These are phyloP conservation scores for Endocalyx cinctus DNA, from an alignment of 2,329 filamentous ascomycete species.

Conservation along the genomic window DNA sequence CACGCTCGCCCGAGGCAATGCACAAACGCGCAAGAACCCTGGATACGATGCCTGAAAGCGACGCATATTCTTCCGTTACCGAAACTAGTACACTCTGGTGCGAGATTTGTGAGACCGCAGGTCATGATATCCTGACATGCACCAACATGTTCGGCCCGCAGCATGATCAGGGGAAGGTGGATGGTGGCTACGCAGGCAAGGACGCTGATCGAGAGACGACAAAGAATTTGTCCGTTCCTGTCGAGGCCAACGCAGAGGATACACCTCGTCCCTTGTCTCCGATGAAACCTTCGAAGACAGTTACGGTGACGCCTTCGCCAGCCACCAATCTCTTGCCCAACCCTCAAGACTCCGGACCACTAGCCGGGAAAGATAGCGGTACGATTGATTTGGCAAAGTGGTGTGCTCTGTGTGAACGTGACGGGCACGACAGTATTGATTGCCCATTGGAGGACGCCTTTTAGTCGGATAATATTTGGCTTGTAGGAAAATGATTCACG, in stretches of 20 bases:
- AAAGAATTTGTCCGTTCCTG: constrained; percentile 34
- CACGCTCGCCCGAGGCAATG: constrained; percentile 40
- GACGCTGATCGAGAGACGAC: constrained; percentile 34
- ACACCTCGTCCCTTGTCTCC: constrained; percentile 54
- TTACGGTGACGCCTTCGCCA: constrained; percentile 32
- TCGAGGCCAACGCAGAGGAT: constrained; percentile 34
- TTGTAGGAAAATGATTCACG: neutral
- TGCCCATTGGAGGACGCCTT: constrained; percentile 87
- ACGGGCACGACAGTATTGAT: constrained; percentile 94
- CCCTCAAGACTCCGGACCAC: constrained; percentile 60
- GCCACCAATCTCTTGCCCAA: constrained; percentile 50
- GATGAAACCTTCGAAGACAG: constrained; percentile 39
- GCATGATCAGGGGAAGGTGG: constrained; percentile 19
- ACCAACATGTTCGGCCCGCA: constrained; percentile 74
- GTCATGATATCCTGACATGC: constrained; percentile 92
- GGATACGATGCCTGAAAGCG: constrained; percentile 67
- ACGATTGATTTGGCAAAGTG: constrained; percentile 82
- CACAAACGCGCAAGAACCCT: constrained; percentile 53
- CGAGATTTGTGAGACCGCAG: constrained; percentile 88
- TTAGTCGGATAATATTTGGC: constrained; percentile 26
- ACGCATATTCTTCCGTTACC: constrained; percentile 64
- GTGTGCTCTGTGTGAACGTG: constrained; percentile 94
- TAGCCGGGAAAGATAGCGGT: constrained; percentile 74
- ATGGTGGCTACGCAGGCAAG: constrained; percentile 26
- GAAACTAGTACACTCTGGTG: constrained; percentile 79